Conservation (phyloP, 1,139 yeast genomes). For the Petasospora fabianii region DNA sequence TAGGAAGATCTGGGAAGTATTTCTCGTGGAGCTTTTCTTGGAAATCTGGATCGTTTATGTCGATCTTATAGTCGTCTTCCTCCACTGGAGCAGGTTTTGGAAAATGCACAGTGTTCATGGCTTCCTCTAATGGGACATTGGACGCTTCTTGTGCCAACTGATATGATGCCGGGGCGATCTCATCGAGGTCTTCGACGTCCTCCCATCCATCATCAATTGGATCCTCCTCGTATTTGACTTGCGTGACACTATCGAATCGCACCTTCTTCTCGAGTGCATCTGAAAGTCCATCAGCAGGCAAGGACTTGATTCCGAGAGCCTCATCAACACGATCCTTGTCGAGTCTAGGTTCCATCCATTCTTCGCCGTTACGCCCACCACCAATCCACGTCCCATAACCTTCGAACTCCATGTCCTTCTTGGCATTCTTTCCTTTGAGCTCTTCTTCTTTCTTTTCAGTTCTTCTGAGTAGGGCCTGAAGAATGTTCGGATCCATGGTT, state of each 20-base stretch:
- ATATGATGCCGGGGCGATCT: constrained; percentile 41
- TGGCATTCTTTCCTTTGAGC: constrained; percentile 30
- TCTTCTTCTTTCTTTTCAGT: constrained; percentile 35
- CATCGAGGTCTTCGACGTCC: constrained; percentile 38
- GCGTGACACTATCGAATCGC: constrained; percentile 12
- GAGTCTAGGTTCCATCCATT: constrained; percentile 28
- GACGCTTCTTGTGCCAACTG: constrained; percentile 39
- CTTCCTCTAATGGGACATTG: constrained; percentile 41
- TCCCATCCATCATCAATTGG: constrained; percentile 20
- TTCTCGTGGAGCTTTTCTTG: constrained; percentile 75
- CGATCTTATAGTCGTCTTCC: constrained; percentile 38
- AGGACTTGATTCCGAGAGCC: constrained; percentile 31
- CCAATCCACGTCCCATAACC: constrained; percentile 76
- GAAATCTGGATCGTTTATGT: constrained; percentile 72
- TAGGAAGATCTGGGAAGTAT: constrained; percentile 86
- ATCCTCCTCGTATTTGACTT: constrained; percentile 14
- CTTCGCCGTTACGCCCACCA: constrained; percentile 44
- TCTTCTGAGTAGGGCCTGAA: constrained; percentile 48
- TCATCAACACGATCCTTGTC: constrained; percentile 31
- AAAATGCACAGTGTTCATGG: constrained; percentile 55
- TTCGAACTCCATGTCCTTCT: constrained; percentile 49
- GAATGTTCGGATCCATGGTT: constrained; percentile 63
- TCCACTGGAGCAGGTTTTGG: constrained; percentile 43
- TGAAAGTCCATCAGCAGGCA: background rate
- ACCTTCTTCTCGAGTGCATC: constrained; percentile 16